These are phyloP conservation scores for Phytophthora litchii DNA, from an alignment of 352 stramenopile genomes.

Conservation along the genomic window DNA sequence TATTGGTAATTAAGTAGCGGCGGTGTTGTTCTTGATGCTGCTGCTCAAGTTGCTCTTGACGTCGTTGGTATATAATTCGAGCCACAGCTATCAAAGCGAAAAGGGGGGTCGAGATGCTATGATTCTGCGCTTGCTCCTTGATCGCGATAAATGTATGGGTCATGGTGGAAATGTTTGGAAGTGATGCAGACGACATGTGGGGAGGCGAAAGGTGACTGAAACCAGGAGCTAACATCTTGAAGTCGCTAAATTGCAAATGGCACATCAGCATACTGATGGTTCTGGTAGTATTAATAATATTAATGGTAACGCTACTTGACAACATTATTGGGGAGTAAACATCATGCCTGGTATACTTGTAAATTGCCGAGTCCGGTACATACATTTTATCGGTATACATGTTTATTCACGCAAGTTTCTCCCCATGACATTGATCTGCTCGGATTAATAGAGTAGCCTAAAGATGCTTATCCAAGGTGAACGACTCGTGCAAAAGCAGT, in stretches of 20 bases:
- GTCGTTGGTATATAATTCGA: neutral
- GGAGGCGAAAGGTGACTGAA: neutral
- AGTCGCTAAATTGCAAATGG: neutral
- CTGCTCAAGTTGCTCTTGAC: neutral
- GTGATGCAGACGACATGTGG: neutral
- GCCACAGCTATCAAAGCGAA: constrained; percentile 3
- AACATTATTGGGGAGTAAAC: no score
- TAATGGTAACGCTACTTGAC: no score
- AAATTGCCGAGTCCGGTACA: no score
- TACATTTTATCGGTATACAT: no score
- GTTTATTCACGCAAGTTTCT: no score
- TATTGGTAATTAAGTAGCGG: constrained; percentile 1
- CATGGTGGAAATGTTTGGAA: neutral
- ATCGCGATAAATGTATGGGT: neutral
- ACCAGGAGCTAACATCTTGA: neutral
- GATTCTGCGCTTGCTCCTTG: neutral
- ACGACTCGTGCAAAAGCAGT: no score
- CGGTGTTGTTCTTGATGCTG: neutral
- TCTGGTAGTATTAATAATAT: neutral
- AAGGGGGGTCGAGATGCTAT: neutral
- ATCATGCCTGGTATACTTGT: no score
- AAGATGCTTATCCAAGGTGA: no score
- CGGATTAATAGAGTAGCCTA: no score
- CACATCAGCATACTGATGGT: neutral
- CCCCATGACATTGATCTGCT: no score